phyloP scores from a whole-genome alignment of 2,329 filamentous ascomycete genomes.

The Nemania abortiva region DNA sequence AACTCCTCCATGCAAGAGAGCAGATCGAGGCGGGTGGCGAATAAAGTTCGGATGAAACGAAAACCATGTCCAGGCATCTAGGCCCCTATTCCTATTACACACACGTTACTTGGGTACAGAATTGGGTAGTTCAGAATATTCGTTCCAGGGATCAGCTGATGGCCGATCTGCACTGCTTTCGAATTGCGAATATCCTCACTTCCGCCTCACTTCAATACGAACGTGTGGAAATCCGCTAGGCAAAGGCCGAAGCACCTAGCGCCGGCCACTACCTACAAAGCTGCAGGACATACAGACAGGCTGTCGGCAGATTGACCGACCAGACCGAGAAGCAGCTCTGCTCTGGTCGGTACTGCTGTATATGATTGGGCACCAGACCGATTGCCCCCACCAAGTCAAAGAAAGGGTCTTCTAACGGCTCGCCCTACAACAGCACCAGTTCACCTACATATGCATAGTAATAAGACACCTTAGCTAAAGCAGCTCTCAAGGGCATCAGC shows the following conservation, averaged over 20 bases:
- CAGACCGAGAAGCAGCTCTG: slow-evolving; percentile 22
- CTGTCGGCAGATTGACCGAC: slow-evolving; percentile 23
- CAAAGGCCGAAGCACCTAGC: slow-evolving; percentile 7
- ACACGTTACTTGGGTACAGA: background rate
- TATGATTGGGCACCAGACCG: slow-evolving; percentile 19
- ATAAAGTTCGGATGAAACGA: background rate
- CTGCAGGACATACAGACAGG: slow-evolving; percentile 10
- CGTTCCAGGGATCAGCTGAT: background rate
- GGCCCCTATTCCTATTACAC: background rate
- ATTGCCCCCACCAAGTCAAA: slow-evolving; percentile 19
- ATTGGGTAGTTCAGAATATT: background rate
- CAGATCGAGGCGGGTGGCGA: slow-evolving; percentile 3
- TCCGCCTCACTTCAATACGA: background rate
- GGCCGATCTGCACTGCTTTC: background rate
- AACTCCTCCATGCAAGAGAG: background rate
- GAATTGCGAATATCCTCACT: background rate
- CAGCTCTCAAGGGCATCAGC: slow-evolving; percentile 4
- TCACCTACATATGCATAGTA: slow-evolving; percentile 7
- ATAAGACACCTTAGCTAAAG: slow-evolving; percentile 2
- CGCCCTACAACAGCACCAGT: slow-evolving; percentile 6
- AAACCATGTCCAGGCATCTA: background rate
- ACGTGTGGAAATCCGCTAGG: slow-evolving; percentile 4
- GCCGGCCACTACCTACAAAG: background rate
- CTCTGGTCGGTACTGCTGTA: slow-evolving; percentile 4
- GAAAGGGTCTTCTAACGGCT: slow-evolving; percentile 16